These are phyloP conservation scores for Citrus glauca DNA, from an alignment of 345 rosid species.

Conservation along the genomic window DNA sequence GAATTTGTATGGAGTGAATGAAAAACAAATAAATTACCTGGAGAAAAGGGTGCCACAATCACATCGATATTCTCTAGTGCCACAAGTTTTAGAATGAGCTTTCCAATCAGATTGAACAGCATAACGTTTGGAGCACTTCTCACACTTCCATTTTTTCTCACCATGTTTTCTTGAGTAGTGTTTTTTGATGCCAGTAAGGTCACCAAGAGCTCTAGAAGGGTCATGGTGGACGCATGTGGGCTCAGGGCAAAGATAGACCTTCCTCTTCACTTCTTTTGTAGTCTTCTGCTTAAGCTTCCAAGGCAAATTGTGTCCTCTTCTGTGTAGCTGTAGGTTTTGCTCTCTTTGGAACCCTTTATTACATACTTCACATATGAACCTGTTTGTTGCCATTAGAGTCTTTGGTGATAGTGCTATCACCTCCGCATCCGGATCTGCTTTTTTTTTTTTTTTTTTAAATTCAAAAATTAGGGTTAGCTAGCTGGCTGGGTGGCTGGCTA, in stretches of 20 bases:
- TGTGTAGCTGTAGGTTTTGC: slow-evolving; percentile 78
- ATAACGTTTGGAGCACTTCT: slow-evolving; percentile 68
- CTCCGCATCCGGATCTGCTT: slow-evolving; percentile 79
- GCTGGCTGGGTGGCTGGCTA: too few relatives aligned
- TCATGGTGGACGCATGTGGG: slow-evolving; percentile 89
- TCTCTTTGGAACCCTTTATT: slow-evolving; percentile 85
- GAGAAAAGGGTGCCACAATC: slow-evolving; percentile 86
- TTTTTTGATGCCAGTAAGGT: slow-evolving; percentile 80
- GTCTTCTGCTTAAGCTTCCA: slow-evolving; percentile 80
- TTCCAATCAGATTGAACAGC: slow-evolving; percentile 91
- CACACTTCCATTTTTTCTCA: slow-evolving; percentile 87
- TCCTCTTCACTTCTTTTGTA: slow-evolving; percentile 70
- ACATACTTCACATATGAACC: slow-evolving; percentile 87
- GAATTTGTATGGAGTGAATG: background rate
- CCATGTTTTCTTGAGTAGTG: slow-evolving; percentile 80
- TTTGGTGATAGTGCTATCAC: slow-evolving; percentile 84
- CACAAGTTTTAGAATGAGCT: slow-evolving; percentile 82
- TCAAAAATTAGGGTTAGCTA: too few relatives aligned
- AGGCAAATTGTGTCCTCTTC: slow-evolving; percentile 88
- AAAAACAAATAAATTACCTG: slow-evolving; percentile 33
- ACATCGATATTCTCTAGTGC: slow-evolving; percentile 73
- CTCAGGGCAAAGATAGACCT: slow-evolving; percentile 83
- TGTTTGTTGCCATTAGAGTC: slow-evolving; percentile 84
- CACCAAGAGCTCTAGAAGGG: slow-evolving; percentile 79
- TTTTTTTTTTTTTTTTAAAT: too few relatives aligned